Conservation (phyloP, 768 basidiomycete genomes). For the Coprinopsis sp. region DNA sequence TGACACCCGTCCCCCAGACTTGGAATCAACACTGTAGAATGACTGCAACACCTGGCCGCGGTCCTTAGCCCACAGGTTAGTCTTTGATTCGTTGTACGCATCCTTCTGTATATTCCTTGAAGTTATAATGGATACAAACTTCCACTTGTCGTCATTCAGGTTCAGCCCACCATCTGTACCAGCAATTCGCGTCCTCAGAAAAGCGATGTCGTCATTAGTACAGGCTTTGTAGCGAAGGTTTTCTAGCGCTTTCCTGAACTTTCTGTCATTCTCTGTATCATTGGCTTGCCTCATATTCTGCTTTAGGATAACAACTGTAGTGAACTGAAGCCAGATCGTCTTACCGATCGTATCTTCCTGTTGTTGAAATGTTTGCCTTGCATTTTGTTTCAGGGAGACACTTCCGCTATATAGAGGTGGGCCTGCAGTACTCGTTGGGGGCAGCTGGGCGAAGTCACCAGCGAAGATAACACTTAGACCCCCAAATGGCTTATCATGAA, state of each 20-base stretch:
- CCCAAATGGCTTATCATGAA: slow-evolving; percentile 24
- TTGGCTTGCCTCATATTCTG: slow-evolving; percentile 32
- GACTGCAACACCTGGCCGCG: slow-evolving; percentile 17
- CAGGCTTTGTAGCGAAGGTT: slow-evolving; percentile 39
- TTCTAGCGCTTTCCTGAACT: slow-evolving; percentile 25
- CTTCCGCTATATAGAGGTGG: not conserved
- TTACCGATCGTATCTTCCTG: slow-evolving; percentile 25
- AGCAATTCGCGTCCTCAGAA: slow-evolving; percentile 24
- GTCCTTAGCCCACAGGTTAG: slow-evolving; percentile 28
- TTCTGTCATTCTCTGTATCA: slow-evolving; percentile 17
- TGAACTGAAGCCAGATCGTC: slow-evolving; percentile 29
- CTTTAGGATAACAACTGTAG: slow-evolving; percentile 27
- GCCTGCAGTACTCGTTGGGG: slow-evolving; percentile 17
- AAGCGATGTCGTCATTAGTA: slow-evolving; percentile 32
- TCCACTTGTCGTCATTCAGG: slow-evolving; percentile 19
- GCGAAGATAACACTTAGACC: slow-evolving; percentile 40
- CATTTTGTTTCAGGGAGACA: not conserved
- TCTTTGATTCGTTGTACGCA: slow-evolving; percentile 29
- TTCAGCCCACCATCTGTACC: slow-evolving; percentile 8
- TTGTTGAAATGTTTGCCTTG: not conserved
- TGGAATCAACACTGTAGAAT: slow-evolving; percentile 17
- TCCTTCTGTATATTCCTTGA: slow-evolving; percentile 32
- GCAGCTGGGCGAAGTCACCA: slow-evolving; percentile 43
- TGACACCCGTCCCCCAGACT: not conserved
- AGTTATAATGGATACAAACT: slow-evolving; percentile 35